Conservation (phyloP, 2,329 filamentous ascomycete genomes). For the Ceratocystis albifundus region DNA sequence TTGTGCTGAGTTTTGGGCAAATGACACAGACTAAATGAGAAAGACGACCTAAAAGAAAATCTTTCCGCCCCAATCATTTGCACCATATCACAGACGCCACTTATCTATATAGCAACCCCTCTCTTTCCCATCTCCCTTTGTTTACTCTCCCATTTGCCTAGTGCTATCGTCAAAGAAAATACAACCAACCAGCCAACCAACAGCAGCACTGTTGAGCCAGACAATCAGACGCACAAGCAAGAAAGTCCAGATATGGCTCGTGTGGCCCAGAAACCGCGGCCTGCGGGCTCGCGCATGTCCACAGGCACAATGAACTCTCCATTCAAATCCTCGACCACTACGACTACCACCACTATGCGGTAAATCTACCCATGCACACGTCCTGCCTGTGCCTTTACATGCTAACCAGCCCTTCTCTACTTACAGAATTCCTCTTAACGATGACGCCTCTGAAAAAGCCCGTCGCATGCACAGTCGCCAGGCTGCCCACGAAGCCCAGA, state of each 20-base stretch:
- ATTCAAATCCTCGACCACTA: conserved; percentile 40
- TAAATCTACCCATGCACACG: background rate
- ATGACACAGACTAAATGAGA: no score
- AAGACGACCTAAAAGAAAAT: no score
- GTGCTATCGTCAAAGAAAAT: no score
- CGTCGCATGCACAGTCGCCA: conserved; percentile 77
- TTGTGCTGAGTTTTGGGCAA: no score
- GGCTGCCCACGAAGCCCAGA: conserved; percentile 77
- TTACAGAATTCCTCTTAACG: conserved; percentile 69
- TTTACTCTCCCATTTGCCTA: no score
- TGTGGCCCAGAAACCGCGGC: conserved; percentile 44
- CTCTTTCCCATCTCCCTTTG: no score
- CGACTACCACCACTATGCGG: conserved; percentile 31
- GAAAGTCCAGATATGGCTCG: conserved; percentile 41
- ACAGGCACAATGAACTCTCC: conserved; percentile 41
- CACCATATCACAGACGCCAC: no score
- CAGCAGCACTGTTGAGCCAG: no score
- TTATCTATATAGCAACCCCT: no score
- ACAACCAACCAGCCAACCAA: no score
- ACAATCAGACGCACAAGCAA: background rate
- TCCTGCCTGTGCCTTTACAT: background rate
- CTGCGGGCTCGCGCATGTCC: conserved; percentile 37
- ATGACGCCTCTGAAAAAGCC: conserved; percentile 86
- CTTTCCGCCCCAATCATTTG: no score
- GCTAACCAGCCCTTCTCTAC: background rate